Evolutionary conservation across 2,329 filamentous ascomycete genomes (phyloP).

Genomic region (Beauveria varroae): DNA sequence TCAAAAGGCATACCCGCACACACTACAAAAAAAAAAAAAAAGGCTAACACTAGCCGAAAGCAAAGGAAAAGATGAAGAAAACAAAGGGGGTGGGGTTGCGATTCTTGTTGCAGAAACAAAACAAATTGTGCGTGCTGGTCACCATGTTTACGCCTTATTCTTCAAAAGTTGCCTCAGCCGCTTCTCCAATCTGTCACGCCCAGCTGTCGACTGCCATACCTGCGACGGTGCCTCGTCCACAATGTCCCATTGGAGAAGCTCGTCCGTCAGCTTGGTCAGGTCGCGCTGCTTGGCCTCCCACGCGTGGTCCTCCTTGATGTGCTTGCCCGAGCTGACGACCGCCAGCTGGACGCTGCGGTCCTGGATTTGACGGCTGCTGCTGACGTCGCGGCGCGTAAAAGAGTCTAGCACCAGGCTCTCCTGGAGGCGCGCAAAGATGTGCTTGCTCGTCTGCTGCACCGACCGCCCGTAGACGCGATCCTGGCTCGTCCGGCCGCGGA

Average conservation of each 20-base stretch:
- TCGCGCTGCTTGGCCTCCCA: conserved; percentile 87
- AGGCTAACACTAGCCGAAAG: neutral
- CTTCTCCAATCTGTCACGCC: conserved; percentile 69
- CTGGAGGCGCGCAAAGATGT: conserved; percentile 84
- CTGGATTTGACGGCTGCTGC: conserved; percentile 73
- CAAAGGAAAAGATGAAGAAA: too few relatives aligned
- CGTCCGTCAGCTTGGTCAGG: conserved; percentile 70
- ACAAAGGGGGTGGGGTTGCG: too few relatives aligned
- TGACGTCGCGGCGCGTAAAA: conserved; percentile 75
- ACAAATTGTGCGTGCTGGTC: neutral
- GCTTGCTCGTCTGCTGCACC: conserved; percentile 72
- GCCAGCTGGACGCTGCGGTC: conserved; percentile 65
- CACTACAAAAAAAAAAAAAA: neutral
- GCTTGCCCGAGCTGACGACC: conserved; percentile 73
- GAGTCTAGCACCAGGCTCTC: conserved; percentile 84
- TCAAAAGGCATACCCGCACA: neutral
- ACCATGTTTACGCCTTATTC: conserved; percentile 14
- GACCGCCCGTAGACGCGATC: conserved; percentile 80
- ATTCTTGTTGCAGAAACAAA: too few relatives aligned
- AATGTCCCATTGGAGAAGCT: conserved; percentile 77
- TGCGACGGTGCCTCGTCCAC: conserved; percentile 78
- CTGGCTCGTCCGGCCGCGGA: conserved; percentile 69
- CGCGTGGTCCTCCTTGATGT: conserved; percentile 55
- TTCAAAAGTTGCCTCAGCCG: conserved; percentile 62
- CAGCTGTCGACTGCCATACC: conserved; percentile 72